phyloP scores from a whole-genome alignment of 805 yeast genomes.

The Saccharomycopsis lassenensis region DNA sequence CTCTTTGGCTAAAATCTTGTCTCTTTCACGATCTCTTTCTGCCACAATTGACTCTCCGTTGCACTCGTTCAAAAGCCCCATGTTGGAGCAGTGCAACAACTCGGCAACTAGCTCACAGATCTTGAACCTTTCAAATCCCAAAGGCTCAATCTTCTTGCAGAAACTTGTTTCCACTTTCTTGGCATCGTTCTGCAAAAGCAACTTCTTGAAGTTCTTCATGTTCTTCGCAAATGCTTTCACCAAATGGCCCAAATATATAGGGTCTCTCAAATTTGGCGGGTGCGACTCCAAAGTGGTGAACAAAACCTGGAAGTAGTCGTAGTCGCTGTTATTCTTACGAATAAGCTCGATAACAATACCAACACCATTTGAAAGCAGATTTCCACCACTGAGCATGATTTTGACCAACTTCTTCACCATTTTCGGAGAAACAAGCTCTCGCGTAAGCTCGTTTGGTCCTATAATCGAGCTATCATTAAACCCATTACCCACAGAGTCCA shows the following conservation, averaged over 20 bases:
- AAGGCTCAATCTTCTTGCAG: conserved; percentile 54
- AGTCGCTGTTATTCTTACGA: conserved; percentile 91
- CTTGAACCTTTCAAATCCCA: conserved; percentile 87
- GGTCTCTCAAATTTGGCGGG: conserved; percentile 89
- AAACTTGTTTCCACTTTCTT: conserved; percentile 27
- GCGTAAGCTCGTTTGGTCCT: conserved; percentile 90
- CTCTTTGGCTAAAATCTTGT: conserved; percentile 33
- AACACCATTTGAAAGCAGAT: conserved; percentile 88
- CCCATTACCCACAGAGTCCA: conserved; percentile 68
- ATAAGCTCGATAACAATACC: conserved; percentile 91
- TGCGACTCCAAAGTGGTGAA: conserved; percentile 70
- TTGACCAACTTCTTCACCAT: conserved; percentile 57
- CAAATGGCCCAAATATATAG: conserved; percentile 82
- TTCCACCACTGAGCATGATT: conserved; percentile 73
- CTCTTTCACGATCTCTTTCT: conserved; percentile 60
- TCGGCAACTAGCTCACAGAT: conserved; percentile 91
- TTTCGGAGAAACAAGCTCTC: conserved; percentile 74
- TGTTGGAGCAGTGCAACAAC: conserved; percentile 91
- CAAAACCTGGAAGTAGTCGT: conserved; percentile 79
- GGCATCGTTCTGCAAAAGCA: conserved; percentile 23
- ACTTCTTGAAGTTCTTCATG: conserved; percentile 48
- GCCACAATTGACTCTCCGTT: conserved; percentile 56
- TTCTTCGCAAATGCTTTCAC: conserved; percentile 66
- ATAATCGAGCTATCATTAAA: conserved; percentile 78
- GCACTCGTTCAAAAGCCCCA: conserved; percentile 78